Percentiles rank a stretch among this genome's conserved stretches.
These are phyloP conservation scores for Rhizophlyctis rosea DNA, from an alignment of 192 early-diverging fungal genomes.

Conservation along the genomic window DNA sequence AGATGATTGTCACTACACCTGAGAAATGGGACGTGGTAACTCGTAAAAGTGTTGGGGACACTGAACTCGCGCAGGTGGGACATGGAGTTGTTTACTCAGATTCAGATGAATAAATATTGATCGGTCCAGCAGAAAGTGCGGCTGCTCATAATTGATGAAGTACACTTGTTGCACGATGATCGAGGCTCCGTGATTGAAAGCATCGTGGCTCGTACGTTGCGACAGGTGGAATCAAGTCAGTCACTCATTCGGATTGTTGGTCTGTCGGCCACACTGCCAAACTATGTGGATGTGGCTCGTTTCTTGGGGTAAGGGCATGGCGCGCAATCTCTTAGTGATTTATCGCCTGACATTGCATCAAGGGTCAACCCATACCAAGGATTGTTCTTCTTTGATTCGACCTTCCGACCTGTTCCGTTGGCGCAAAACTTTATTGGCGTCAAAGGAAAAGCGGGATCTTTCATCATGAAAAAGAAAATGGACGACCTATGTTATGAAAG, in stretches of 20 bases:
- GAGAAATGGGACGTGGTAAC: slow-evolving; percentile 99
- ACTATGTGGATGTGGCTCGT: slow-evolving; percentile 91
- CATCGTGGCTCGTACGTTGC: slow-evolving; percentile 89
- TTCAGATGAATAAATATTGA: slow-evolving; percentile 5
- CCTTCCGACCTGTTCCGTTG: slow-evolving; percentile 92
- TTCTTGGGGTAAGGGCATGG: slow-evolving; percentile 66
- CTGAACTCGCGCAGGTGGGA: slow-evolving; percentile 62
- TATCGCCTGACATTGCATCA: too few relatives aligned
- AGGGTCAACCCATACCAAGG: slow-evolving; percentile 90
- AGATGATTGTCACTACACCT: slow-evolving; percentile 98
- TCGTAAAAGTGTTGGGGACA: slow-evolving; percentile 91
- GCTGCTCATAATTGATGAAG: slow-evolving; percentile 95
- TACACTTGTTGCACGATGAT: slow-evolving; percentile 95
- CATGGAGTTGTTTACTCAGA: slow-evolving; percentile 16
- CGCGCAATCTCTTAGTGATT: neutral
- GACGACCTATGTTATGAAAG: slow-evolving; percentile 88
- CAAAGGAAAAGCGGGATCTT: slow-evolving; percentile 80
- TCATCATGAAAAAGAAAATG: slow-evolving; percentile 60
- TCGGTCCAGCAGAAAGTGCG: slow-evolving; percentile 69
- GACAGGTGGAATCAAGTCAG: slow-evolving; percentile 87
- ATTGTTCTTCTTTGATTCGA: slow-evolving; percentile 94
- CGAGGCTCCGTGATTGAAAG: slow-evolving; percentile 96
- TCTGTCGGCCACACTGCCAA: slow-evolving; percentile 95
- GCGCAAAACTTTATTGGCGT: slow-evolving; percentile 94
- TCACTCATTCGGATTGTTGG: slow-evolving; percentile 95